phyloP scores from a whole-genome alignment of 2,329 filamentous ascomycete genomes.

The Aureobasidium sp. region DNA sequence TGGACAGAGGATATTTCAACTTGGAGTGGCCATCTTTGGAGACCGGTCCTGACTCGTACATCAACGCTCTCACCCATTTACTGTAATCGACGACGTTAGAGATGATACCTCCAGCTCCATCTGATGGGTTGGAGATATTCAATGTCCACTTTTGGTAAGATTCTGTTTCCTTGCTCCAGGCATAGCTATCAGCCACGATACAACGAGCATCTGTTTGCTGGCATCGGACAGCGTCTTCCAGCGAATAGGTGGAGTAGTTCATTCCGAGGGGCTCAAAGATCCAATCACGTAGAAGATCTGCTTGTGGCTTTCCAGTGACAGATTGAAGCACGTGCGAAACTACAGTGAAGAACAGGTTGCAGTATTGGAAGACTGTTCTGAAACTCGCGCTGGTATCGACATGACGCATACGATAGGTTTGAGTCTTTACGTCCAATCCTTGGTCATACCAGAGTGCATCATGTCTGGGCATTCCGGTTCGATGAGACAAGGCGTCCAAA shows the following conservation, averaged over 20 bases:
- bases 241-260: constrained; percentile 33
- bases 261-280: constrained; percentile 39
- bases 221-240: constrained; percentile 29
- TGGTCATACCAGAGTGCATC: constrained; percentile 24
- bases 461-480: constrained; percentile 31
- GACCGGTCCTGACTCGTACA: constrained; percentile 29
- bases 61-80: constrained; percentile 46
- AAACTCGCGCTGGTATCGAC: constrained; percentile 33
- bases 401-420: constrained; percentile 38
- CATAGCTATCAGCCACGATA: constrained; percentile 22
- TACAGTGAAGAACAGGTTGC: constrained; percentile 47
- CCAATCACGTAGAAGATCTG: constrained; percentile 28
- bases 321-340: constrained; percentile 42
- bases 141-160: constrained; percentile 15
- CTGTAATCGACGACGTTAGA: constrained; percentile 46
- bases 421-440: constrained; percentile 29
- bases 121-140: constrained; percentile 18
- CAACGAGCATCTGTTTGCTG: constrained; percentile 15
- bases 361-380: constrained; percentile 43
- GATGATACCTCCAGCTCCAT: constrained; percentile 29
- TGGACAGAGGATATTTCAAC: constrained; percentile 14
- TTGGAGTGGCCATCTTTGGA: constrained; percentile 12
- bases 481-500: constrained; percentile 31
- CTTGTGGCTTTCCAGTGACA: constrained; percentile 31
- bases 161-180: constrained; percentile 20